A percentile compares a stretch with the other conserved stretches of the same genome.
Evolutionary conservation across 345 rosid species (phyloP).

Genomic region (Pugionium cornutum): DNA sequence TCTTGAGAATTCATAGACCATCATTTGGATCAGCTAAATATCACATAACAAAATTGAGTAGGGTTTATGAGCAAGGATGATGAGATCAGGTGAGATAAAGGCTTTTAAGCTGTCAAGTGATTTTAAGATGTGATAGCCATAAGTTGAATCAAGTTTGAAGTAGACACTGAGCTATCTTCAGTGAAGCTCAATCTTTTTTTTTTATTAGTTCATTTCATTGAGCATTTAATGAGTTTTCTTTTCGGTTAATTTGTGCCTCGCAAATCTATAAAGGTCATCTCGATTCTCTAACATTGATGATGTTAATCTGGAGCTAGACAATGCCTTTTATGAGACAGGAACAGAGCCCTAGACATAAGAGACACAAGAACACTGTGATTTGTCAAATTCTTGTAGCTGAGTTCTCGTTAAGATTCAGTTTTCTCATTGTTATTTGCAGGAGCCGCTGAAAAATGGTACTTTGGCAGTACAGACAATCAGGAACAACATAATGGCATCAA

Average conservation of each 20-base stretch:
- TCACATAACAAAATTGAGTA: conserved; percentile 5
- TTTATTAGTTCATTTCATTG: not conserved
- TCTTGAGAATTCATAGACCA: not conserved
- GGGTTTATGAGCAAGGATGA: conserved; percentile 10
- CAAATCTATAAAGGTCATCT: not conserved
- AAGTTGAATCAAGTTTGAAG: not conserved
- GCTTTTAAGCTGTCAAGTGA: not conserved
- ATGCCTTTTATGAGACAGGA: not conserved
- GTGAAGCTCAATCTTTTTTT: not conserved
- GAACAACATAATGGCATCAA: conserved; percentile 97
- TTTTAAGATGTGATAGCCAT: conserved; percentile 8
- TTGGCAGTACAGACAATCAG: conserved; percentile 88
- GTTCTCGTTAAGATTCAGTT: not conserved
- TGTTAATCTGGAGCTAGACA: conserved; percentile 1
- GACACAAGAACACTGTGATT: conserved; percentile 1
- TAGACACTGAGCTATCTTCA: not conserved
- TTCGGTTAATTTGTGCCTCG: not conserved
- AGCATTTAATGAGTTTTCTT: not conserved
- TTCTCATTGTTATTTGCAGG: conserved; percentile 45
- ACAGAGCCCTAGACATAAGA: not conserved
- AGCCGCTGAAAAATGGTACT: conserved; percentile 84
- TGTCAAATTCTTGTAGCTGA: not conserved
- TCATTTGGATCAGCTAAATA: not conserved
- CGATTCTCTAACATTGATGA: not conserved
- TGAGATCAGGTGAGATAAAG: not conserved